Base-by-base conservation (phyloP, 129 eudicot species). In the Flaveria linearis region DNA sequence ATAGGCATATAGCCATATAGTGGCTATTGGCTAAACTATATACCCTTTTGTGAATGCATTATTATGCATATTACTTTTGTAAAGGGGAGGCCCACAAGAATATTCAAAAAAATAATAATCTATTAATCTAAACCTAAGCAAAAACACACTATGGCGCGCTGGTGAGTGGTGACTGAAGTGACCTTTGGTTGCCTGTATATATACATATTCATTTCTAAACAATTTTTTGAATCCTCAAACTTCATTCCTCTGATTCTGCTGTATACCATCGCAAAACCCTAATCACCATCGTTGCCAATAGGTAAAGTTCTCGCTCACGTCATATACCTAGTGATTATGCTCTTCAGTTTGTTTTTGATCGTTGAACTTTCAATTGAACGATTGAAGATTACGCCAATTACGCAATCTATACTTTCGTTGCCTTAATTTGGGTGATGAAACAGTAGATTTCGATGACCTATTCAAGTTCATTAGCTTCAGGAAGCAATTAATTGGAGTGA, bases 171-270 rank as follows among this genome's bases (percentile, higher is more conserved):
- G 65, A 30, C 17, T 36, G 41, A 5, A 13, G 43, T 47, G 22
- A 64, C 33, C 50, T 64, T 18, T 28, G 51, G 55, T 57, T 57
- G 76, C 39, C 7, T 36, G 7, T 36, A 11, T 14, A 77, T 79
- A 79, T 52, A 77, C 63, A 62, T 53, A 47, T 11, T 18, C 63
- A 8, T 47, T 22, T 63, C 33, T 61, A 71, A 49, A 49, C 55
- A 15, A 23, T 15, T 39, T 16, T 64, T 42, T 51, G 68, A 71
- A 72, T 63, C 62, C 83, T 66, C 78, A 72, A 17, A 68, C 69
- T 65, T 67, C 79, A 80, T 30, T 28, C 71, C 62, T 69, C 57
- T 36, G 41, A 36, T 36, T 5, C 41, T 36, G 7, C 41, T 36
- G 7, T 36, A 36, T 36, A 36, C 41, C 6, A 36, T 36, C 41